phyloP scores from a whole-genome alignment of 2,329 filamentous ascomycete genomes.

The Neopestalotiopsis sp. region DNA sequence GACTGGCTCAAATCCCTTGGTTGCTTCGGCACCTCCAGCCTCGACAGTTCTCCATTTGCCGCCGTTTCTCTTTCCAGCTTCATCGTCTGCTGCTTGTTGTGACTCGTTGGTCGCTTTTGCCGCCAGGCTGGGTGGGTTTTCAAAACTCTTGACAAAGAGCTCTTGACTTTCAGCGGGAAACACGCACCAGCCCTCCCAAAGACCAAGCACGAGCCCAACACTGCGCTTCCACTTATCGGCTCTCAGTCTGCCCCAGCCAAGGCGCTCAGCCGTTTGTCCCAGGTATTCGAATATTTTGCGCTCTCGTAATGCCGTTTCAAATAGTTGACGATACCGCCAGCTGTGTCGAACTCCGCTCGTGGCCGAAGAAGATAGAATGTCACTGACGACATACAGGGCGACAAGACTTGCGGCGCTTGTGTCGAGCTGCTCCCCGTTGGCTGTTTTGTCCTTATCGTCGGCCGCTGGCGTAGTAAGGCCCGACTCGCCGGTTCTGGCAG shows the following conservation, averaged over 20 bases:
- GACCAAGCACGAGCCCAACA: constrained; percentile 68
- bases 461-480: constrained; percentile 42
- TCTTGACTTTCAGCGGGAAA: constrained; percentile 79
- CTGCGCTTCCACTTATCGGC: constrained; percentile 87
- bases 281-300: constrained; percentile 75
- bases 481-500: constrained; percentile 35
- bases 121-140: constrained; percentile 66
- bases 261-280: constrained; percentile 73
- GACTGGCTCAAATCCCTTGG: constrained; percentile 34
- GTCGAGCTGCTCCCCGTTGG: constrained; percentile 54
- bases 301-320: constrained; percentile 73
- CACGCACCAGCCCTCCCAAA: constrained; percentile 76
- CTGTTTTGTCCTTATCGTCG: constrained; percentile 35
- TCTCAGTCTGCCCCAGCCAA: constrained; percentile 80
- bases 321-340: constrained; percentile 84
- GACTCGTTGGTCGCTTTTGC: constrained; percentile 32
- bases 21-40: constrained; percentile 32
- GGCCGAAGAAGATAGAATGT: constrained; percentile 79
- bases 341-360: constrained; percentile 81
- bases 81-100: constrained; percentile 33
- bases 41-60: constrained; percentile 57
- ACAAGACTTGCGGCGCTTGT: constrained; percentile 77
- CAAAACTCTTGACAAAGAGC: constrained; percentile 72
- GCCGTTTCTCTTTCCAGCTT: constrained; percentile 25
- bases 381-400: constrained; percentile 77